phyloP scores from a whole-genome alignment of 106 monocot genomes.

The Apostasia shenzhenica region DNA sequence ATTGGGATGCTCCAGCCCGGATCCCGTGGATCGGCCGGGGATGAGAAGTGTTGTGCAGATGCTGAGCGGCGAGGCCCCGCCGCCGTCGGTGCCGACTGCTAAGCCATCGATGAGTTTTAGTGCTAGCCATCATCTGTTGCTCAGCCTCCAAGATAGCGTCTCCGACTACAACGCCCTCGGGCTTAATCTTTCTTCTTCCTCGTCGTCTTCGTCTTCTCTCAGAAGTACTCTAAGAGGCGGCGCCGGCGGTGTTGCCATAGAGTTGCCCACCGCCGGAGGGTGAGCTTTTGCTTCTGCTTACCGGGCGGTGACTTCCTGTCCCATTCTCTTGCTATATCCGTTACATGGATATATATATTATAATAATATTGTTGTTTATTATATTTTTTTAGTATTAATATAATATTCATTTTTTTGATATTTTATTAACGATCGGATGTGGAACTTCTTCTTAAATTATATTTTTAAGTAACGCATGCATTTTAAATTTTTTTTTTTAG shows the following conservation, averaged over 20 bases:
- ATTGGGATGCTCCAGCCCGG: constrained; percentile 78
- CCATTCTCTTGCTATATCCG: not conserved
- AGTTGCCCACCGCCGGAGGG: not conserved
- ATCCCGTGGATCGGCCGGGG: constrained; percentile 54
- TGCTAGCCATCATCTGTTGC: constrained; percentile 54
- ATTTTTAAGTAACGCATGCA: too few species aligned
- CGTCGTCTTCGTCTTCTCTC: constrained; percentile 41
- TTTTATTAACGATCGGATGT: too few species aligned
- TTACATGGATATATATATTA: not conserved
- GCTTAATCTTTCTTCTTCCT: constrained; percentile 14
- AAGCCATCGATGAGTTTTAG: constrained; percentile 67
- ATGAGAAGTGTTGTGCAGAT: constrained; percentile 88
- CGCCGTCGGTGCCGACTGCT: constrained; percentile 62
- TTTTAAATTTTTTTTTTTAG: too few species aligned
- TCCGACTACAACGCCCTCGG: constrained; percentile 75
- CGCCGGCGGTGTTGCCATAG: not conserved
- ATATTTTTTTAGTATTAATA: too few species aligned
- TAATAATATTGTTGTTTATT: not conserved
- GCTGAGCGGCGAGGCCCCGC: constrained; percentile 66
- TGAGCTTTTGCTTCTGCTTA: not conserved
- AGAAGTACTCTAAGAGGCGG: constrained; percentile 31
- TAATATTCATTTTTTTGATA: too few species aligned
- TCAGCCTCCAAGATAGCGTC: constrained; percentile 80
- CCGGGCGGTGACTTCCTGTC: not conserved
- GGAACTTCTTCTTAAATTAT: too few species aligned